Percentiles rank a stretch among this genome's conserved stretches.
phyloP scores from a whole-genome alignment of 2,329 filamentous ascomycete species.

The Ploettnerulaceae sp. region DNA sequence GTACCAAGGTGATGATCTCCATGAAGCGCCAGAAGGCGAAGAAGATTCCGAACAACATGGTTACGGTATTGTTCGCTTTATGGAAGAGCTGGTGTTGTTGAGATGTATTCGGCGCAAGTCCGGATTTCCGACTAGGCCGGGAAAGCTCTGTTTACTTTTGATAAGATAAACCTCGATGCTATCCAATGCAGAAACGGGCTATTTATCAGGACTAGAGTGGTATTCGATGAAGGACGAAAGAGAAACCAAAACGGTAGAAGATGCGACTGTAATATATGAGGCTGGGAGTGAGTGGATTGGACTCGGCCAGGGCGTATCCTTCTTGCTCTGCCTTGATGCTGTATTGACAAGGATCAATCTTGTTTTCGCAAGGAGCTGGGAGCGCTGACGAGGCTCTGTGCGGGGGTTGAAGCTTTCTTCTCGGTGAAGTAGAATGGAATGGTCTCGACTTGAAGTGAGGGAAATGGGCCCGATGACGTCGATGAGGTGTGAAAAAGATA shows the following conservation, averaged over 20 bases:
- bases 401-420: not conserved
- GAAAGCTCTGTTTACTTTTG: not conserved
- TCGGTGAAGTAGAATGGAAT: not conserved
- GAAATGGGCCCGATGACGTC: conserved; percentile 16
- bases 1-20: conserved; percentile 59
- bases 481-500: conserved; percentile 13
- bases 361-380: conserved; percentile 12
- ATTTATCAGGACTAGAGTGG: not conserved
- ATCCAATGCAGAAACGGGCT: not conserved
- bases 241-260: not conserved
- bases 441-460: not conserved
- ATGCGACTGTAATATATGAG: not conserved
- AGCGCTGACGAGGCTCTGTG: conserved; percentile 2
- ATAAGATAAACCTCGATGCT: conserved; percentile 1
- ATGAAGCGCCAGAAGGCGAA: conserved; percentile 59
- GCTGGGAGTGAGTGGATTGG: no score
- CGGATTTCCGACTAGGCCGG: not conserved
- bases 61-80: conserved; percentile 11
- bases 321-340: not conserved
- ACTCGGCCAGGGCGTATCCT: conserved; percentile 1
- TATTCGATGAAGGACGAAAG: not conserved
- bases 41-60: conserved; percentile 58
- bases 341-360: conserved; percentile 19
- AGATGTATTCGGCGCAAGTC: not conserved
- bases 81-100: conserved; percentile 1